Conservation (phyloP, 2,329 filamentous ascomycete genomes). For the Rhinocladiella mackenziei region DNA sequence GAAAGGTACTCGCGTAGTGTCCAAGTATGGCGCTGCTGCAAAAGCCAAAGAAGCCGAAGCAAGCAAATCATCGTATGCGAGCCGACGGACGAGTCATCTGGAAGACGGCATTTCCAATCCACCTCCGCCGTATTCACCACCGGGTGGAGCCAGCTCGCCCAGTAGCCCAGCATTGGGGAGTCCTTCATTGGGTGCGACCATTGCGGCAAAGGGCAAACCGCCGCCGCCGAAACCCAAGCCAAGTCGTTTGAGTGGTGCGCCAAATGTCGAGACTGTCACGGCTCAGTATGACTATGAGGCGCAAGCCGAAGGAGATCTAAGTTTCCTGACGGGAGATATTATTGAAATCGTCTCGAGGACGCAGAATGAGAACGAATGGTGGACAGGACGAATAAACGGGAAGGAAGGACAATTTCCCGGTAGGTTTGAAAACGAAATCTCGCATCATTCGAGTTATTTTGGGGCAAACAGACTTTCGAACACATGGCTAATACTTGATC, state of each 20-base stretch:
- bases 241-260: conserved; percentile 61
- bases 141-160: conserved; percentile 38
- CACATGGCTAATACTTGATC: neutral
- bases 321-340: conserved; percentile 79
- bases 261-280: conserved; percentile 72
- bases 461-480: no score
- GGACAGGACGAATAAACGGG: conserved; percentile 75
- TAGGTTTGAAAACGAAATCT: no score
- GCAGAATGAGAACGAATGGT: conserved; percentile 96
- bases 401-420: conserved; percentile 92
- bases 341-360: conserved; percentile 85
- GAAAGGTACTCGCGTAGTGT: conserved; percentile 31
- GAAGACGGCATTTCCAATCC: conserved; percentile 53
- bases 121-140: conserved; percentile 66
- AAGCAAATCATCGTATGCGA: conserved; percentile 33
- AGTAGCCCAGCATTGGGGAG: conserved; percentile 43
- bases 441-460: no score
- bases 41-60: conserved; percentile 33
- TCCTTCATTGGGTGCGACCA: conserved; percentile 48
- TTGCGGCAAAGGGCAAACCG: conserved; percentile 54
- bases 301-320: conserved; percentile 89
- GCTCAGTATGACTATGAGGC: conserved; percentile 96
- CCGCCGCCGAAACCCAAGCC: conserved; percentile 81
- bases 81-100: conserved; percentile 12
- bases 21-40: conserved; percentile 25